Percentiles rank a stretch among this genome's conserved stretches.
Evolutionary conservation across 73 alveolate genomes (phyloP).

Genomic region (Uronychia binucleata): DNA sequence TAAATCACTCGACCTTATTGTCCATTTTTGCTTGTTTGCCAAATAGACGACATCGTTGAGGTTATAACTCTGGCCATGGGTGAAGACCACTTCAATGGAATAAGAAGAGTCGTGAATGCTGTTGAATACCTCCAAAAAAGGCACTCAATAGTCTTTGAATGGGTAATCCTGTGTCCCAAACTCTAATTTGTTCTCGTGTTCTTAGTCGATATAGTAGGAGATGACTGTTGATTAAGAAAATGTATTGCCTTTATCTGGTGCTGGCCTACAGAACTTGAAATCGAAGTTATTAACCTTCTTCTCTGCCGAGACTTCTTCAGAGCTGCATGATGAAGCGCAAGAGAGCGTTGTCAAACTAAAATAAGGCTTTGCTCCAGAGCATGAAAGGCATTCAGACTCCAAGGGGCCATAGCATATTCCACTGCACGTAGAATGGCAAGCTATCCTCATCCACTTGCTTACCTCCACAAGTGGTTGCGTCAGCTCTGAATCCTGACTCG

Average conservation of each 20-base stretch:
- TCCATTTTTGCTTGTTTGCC: background rate
- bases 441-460: background rate
- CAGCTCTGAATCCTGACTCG: background rate
- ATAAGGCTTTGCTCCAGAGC: background rate
- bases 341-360: background rate
- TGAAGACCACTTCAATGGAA: background rate
- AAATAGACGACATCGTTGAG: background rate
- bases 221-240: background rate
- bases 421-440: background rate
- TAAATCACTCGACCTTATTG: background rate
- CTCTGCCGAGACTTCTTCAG: no score
- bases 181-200: background rate
- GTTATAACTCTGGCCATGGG: background rate
- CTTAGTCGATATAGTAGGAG: background rate
- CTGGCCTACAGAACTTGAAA: background rate
- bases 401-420: background rate
- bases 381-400: background rate
- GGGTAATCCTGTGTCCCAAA: background rate
- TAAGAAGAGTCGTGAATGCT: background rate
- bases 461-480: conserved; percentile 2
- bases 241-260: no score
- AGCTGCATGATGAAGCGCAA: background rate
- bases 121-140: background rate
- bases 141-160: background rate
- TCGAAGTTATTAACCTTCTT: no score